These are phyloP conservation scores for Omphalea diandra DNA, from an alignment of 441 rosid genomes.

Conservation along the genomic window DNA sequence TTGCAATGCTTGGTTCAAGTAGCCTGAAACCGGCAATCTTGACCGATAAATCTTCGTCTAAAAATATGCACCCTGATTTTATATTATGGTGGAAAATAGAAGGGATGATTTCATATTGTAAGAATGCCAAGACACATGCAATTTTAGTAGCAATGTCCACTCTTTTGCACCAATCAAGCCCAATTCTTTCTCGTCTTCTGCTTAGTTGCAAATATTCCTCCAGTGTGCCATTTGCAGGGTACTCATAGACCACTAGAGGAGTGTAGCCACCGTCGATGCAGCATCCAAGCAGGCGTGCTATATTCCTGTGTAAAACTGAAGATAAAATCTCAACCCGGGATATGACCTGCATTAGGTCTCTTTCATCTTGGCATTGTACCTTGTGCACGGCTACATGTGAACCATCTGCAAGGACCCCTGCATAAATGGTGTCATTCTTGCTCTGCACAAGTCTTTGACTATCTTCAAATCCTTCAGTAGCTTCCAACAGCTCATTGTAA, in stretches of 20 bases:
- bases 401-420: slow-evolving; percentile 62
- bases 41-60: slow-evolving; percentile 57
- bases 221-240: slow-evolving; percentile 64
- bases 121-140: slow-evolving; percentile 55
- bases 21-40: slow-evolving; percentile 66
- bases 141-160: slow-evolving; percentile 63
- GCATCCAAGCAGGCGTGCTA: slow-evolving; percentile 66
- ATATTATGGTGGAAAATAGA: slow-evolving; percentile 59
- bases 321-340: slow-evolving; percentile 61
- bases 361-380: slow-evolving; percentile 50
- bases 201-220: slow-evolving; percentile 43
- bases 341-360: slow-evolving; percentile 56
- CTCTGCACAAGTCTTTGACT: slow-evolving; percentile 49
- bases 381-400: slow-evolving; percentile 69
- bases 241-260: slow-evolving; percentile 62
- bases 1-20: slow-evolving; percentile 23
- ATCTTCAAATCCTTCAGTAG: slow-evolving; percentile 59
- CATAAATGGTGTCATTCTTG: slow-evolving; percentile 48
- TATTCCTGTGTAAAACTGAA: slow-evolving; percentile 50
- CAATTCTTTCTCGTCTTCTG: slow-evolving; percentile 23
- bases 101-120: slow-evolving; percentile 63
- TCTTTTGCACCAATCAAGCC: slow-evolving; percentile 72
- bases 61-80: slow-evolving; percentile 50
- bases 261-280: slow-evolving; percentile 55
- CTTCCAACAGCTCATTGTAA: slow-evolving; percentile 69